phyloP scores from a whole-genome alignment of 371 early-diverging fungal species.

The Hamiltosporidium tvaerminnensis region DNA sequence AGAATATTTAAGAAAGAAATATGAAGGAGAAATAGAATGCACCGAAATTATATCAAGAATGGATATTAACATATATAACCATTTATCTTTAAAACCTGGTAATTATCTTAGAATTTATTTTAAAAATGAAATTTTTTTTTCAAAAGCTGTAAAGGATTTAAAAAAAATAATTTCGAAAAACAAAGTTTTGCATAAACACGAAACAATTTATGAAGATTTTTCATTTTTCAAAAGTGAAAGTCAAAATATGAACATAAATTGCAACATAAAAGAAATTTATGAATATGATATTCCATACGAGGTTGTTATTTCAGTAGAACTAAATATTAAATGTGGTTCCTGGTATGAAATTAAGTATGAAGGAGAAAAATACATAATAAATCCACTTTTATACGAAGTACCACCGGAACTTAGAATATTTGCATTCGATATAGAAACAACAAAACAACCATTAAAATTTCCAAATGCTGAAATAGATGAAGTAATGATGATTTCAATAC shows the following conservation, averaged over 20 bases:
- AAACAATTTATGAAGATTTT: conserved; percentile 2
- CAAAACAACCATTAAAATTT: conserved; percentile 88
- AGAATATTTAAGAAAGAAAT: conserved; percentile 38
- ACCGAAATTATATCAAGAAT: conserved; percentile 21
- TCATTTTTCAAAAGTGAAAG: conserved; percentile 4
- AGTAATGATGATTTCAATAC: conserved; percentile 94
- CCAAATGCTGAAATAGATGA: conserved; percentile 76
- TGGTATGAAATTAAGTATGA: conserved; percentile 43
- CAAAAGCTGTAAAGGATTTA: conserved; percentile 25
- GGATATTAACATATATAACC: conserved; percentile 36
- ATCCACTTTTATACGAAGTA: background rate
- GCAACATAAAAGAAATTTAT: conserved; percentile 9
- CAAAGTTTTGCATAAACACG: background rate
- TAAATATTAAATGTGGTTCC: conserved; percentile 42
- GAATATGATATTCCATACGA: conserved; percentile 47
- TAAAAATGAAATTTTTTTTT: conserved; percentile 22
- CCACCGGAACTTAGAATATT: conserved; percentile 53
- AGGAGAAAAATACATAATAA: conserved; percentile 29
- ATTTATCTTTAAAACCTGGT: conserved; percentile 26
- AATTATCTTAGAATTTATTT: conserved; percentile 29
- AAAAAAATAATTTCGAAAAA: conserved; percentile 24
- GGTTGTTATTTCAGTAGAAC: conserved; percentile 16
- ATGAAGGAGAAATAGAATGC: conserved; percentile 18
- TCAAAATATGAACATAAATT: background rate
- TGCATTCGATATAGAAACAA: conserved; percentile 96